Evolutionary conservation across 2,329 filamentous ascomycete species (phyloP).

Genomic region (Endoconidiophora polonica): DNA sequence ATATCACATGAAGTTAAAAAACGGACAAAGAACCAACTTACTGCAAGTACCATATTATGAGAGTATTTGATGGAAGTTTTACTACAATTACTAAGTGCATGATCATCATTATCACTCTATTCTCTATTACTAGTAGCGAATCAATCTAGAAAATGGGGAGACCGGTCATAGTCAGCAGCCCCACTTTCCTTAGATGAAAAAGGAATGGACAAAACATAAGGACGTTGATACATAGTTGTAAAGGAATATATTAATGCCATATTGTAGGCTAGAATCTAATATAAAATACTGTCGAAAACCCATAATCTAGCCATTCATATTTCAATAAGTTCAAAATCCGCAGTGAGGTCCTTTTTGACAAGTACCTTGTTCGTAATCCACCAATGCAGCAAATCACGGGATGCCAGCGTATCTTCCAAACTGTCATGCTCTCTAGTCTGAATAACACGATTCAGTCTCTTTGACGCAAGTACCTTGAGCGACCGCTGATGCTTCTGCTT

Average conservation of each 20-base stretch:
- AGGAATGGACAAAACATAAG: no score
- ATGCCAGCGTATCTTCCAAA: slow-evolving; percentile 28
- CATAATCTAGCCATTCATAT: not conserved
- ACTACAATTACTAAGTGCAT: no score
- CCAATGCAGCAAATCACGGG: slow-evolving; percentile 26
- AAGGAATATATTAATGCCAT: no score
- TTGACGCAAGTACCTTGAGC: slow-evolving; percentile 24
- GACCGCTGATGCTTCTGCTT: slow-evolving; percentile 18
- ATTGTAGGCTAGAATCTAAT: no score
- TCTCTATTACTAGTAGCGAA: no score
- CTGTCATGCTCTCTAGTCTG: slow-evolving; percentile 26
- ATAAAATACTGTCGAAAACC: no score
- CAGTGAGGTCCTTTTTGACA: not conserved
- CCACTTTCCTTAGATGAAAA: no score
- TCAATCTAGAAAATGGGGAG: no score
- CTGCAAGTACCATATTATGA: slow-evolving; percentile 2
- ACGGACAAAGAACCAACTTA: not conserved
- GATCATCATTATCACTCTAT: no score
- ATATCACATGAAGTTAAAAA: not conserved
- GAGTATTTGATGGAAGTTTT: no score
- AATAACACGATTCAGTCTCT: slow-evolving; percentile 24
- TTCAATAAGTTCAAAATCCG: not conserved
- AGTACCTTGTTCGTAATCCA: slow-evolving; percentile 16
- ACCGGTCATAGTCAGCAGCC: no score
- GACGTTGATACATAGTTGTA: no score